phyloP scores from a whole-genome alignment of 2,329 filamentous ascomycete species.

The Teratosphaeria gauchensis region DNA sequence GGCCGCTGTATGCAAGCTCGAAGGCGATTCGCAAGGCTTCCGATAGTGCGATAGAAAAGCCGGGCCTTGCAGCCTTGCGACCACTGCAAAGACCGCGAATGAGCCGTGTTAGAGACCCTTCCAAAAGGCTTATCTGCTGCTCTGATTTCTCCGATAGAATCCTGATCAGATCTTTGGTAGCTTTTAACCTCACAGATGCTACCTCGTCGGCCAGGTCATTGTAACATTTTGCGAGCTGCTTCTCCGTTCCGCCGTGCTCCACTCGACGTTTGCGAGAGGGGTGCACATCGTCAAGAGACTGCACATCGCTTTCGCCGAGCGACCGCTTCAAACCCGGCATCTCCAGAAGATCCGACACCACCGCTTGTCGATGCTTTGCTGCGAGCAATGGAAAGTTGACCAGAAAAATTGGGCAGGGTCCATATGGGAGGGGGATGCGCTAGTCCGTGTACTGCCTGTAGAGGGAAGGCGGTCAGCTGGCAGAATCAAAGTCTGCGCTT shows the following conservation, averaged over 20 bases:
- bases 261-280: slow-evolving; percentile 24
- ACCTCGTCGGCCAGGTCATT: slow-evolving; percentile 39
- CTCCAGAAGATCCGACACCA: neutral
- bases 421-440: neutral
- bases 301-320: slow-evolving; percentile 9
- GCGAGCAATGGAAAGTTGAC: neutral
- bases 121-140: slow-evolving; percentile 29
- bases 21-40: slow-evolving; percentile 66
- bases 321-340: slow-evolving; percentile 19
- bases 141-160: slow-evolving; percentile 30
- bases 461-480: neutral
- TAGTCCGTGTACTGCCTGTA: neutral
- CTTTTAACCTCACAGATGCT: slow-evolving; percentile 33
- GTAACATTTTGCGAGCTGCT: slow-evolving; percentile 37
- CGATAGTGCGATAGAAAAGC: slow-evolving; percentile 80
- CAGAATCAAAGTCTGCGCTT: neutral
- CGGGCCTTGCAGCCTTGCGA: slow-evolving; percentile 76
- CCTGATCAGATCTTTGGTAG: slow-evolving; percentile 35
- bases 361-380: neutral
- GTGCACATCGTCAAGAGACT: slow-evolving; percentile 14
- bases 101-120: slow-evolving; percentile 41
- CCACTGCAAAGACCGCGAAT: slow-evolving; percentile 85
- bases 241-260: slow-evolving; percentile 30
- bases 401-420: neutral
- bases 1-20: slow-evolving; percentile 4